Conservation (phyloP, 2,329 filamentous ascomycete genomes). For the Colletotrichum phormii region DNA sequence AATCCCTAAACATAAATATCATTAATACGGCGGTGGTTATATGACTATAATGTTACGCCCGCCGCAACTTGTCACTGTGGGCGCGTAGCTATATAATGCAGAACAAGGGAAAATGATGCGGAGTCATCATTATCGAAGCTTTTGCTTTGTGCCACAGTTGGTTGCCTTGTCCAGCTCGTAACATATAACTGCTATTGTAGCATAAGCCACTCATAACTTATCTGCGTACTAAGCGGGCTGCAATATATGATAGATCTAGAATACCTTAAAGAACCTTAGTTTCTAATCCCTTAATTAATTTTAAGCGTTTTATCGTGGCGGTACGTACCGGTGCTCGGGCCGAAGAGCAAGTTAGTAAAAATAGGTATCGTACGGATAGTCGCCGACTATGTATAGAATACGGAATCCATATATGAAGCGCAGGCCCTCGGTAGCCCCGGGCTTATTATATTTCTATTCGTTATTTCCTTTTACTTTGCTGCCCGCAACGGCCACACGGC, state of each 20-base stretch:
- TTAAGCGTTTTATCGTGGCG: neutral
- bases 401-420: neutral
- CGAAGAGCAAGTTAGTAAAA: neutral
- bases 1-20: neutral
- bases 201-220: neutral
- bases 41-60: too few relatives aligned
- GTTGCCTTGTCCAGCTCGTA: too few relatives aligned
- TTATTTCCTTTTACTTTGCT: neutral
- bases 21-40: neutral
- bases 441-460: neutral
- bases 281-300: neutral
- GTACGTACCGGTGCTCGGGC: neutral
- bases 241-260: neutral
- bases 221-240: neutral
- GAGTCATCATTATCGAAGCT: too few relatives aligned
- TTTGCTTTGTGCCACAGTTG: too few relatives aligned
- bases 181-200: neutral
- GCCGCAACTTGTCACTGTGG: too few relatives aligned
- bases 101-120: too few relatives aligned
- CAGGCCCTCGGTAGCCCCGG: too few relatives aligned
- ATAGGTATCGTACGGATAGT: neutral
- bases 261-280: neutral
- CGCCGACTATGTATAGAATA: neutral
- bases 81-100: too few relatives aligned
- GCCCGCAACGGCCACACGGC: neutral